These are phyloP conservation scores for Diophrys sp. DNA, from an alignment of 73 alveolate species.

Conservation along the genomic window DNA sequence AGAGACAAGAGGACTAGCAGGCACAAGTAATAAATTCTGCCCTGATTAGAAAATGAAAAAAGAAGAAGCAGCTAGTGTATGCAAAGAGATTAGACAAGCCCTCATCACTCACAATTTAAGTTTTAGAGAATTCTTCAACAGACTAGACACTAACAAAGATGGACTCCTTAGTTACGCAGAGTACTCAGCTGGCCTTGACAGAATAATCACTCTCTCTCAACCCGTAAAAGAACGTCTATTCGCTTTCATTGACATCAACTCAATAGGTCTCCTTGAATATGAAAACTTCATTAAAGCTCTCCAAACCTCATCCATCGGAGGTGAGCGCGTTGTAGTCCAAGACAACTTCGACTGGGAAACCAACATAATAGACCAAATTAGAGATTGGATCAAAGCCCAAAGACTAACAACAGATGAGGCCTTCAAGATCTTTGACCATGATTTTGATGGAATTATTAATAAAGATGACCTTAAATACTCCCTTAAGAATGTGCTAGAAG, in stretches of 20 bases:
- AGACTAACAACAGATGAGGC: conserved; percentile 79
- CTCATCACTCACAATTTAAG: conserved; percentile 39
- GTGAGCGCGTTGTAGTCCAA: neutral
- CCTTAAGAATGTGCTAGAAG: conserved; percentile 57
- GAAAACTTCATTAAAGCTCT: conserved; percentile 62
- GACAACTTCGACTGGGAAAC: conserved; percentile 89
- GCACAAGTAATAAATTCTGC: too few relatives aligned
- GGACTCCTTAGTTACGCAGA: conserved; percentile 76
- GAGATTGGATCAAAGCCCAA: conserved; percentile 72
- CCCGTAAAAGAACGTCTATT: conserved; percentile 79
- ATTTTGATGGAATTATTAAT: conserved; percentile 77
- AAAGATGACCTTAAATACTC: conserved; percentile 65
- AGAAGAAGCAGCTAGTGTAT: conserved; percentile 41
- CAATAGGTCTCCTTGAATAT: conserved; percentile 79
- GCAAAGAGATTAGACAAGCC: conserved; percentile 25
- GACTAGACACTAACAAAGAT: conserved; percentile 62
- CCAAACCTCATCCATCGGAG: conserved; percentile 37
- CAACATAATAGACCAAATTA: conserved; percentile 61
- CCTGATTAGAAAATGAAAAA: conserved; percentile 16
- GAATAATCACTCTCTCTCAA: conserved; percentile 57
- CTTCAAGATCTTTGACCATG: conserved; percentile 75
- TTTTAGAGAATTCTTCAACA: conserved; percentile 44
- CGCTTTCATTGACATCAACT: conserved; percentile 77
- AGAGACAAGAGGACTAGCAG: too few relatives aligned
- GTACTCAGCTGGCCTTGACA: conserved; percentile 62